Percentiles rank a stretch among this genome's conserved stretches.
These are phyloP conservation scores for Cyclotella distinguenda DNA, from an alignment of 108 stramenopile species.

Conservation along the genomic window DNA sequence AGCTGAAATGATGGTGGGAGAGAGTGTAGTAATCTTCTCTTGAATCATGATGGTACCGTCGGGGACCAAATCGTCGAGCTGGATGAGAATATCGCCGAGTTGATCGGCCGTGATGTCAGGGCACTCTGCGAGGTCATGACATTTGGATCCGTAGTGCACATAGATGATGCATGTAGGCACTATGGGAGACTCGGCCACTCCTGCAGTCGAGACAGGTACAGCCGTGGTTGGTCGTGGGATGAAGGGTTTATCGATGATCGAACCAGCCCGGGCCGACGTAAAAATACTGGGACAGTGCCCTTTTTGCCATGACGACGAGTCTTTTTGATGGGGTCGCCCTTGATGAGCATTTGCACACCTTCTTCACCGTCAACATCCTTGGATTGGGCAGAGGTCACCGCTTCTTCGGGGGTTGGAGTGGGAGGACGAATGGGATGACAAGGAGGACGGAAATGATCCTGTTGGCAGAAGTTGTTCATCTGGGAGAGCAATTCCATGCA, in stretches of 20 bases:
- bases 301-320: no score
- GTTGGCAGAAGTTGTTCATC: slow-evolving; percentile 9
- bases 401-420: no score
- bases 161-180: no score
- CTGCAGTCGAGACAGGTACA: no score
- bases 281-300: no score
- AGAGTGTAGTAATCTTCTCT: not conserved
- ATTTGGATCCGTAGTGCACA: not conserved
- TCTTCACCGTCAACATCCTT: not conserved
- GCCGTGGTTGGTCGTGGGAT: no score
- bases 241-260: no score
- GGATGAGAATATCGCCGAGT: not conserved
- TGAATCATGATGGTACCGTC: slow-evolving; percentile 1
- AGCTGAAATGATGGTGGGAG: no score
- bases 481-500: not conserved
- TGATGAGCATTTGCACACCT: not conserved
- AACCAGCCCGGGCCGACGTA: no score
- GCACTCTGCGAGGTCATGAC: not conserved
- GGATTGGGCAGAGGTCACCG: not conserved
- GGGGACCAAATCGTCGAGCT: not conserved
- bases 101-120: not conserved
- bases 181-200: not conserved
- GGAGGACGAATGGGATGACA: no score
- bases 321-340: not conserved
- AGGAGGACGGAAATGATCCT: no score